A percentile compares a stretch with the other conserved stretches of the same genome.
Conservation (phyloP, 805 yeast genomes). For the Zygotorulaspora danielsina region DNA sequence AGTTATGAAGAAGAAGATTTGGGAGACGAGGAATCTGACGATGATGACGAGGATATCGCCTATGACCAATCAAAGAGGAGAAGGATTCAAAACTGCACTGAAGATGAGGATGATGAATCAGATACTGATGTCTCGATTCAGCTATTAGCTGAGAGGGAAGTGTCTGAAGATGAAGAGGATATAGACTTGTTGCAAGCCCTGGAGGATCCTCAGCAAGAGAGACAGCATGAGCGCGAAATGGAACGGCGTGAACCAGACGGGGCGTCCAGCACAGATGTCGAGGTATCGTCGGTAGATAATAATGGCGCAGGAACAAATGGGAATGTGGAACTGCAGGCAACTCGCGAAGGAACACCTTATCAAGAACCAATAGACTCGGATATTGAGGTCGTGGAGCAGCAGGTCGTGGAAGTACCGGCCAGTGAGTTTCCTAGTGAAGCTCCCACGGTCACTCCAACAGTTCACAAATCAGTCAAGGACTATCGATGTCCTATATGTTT, state of each 20-base stretch:
- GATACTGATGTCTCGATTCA: constrained; percentile 21
- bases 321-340: constrained; percentile 5
- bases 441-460: constrained; percentile 14
- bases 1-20: neutral
- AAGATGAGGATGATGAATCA: constrained; percentile 4
- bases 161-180: constrained; percentile 15
- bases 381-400: constrained; percentile 35
- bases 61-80: too few relatives aligned
- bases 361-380: constrained; percentile 20
- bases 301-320: constrained; percentile 6
- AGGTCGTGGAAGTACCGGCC: constrained; percentile 40
- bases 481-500: constrained; percentile 53
- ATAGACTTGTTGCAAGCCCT: constrained; percentile 10
- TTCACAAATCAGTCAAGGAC: constrained; percentile 34
- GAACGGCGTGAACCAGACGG: neutral
- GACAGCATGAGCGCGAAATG: constrained; percentile 11
- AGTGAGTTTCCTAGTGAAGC: constrained; percentile 27
- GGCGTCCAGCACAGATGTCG: neutral
- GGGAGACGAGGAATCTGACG: neutral
- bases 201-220: constrained; percentile 8
- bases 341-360: constrained; percentile 2
- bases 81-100: constrained; percentile 8
- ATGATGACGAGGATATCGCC: neutral
- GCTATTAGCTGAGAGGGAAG: constrained; percentile 14
- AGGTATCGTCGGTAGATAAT: constrained; percentile 9